Evolutionary conservation across 2,329 filamentous ascomycete genomes (phyloP).

Genomic region (Diaporthe eres): DNA sequence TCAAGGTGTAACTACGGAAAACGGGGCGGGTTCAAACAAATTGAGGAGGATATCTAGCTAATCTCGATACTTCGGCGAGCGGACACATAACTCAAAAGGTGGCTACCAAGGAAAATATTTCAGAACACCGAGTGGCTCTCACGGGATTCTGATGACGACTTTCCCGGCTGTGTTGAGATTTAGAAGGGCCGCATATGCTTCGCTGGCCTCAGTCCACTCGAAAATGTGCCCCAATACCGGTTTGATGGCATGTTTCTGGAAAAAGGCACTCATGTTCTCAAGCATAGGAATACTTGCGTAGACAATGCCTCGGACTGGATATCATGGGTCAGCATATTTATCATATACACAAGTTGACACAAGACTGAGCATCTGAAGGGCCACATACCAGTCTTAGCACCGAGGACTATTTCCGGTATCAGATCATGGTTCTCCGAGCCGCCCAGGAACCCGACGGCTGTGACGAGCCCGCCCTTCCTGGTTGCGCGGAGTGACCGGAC

Average conservation of each 20-base stretch:
- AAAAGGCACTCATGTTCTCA: neutral
- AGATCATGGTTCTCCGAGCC: constrained; percentile 17
- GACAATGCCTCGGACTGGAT: constrained; percentile 13
- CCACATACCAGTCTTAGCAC: constrained; percentile 16
- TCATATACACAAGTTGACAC: too few species aligned
- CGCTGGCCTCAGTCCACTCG: constrained; percentile 5
- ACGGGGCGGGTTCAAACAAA: neutral
- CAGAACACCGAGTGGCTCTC: neutral
- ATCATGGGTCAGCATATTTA: neutral
- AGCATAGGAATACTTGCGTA: constrained; percentile 18
- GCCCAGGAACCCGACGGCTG: neutral
- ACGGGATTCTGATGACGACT: constrained; percentile 6
- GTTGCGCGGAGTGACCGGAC: constrained; percentile 5
- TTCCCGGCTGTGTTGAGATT: constrained; percentile 11
- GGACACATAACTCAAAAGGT: neutral
- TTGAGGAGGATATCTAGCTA: too few species aligned
- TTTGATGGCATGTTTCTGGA: constrained; percentile 3
- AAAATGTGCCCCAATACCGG: neutral
- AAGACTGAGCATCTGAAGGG: neutral
- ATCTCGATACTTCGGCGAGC: too few species aligned
- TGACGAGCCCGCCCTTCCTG: neutral
- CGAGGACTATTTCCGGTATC: neutral
- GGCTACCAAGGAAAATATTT: neutral
- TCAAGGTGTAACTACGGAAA: neutral
- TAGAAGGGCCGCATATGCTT: constrained; percentile 10